Percentiles rank a stretch among this genome's conserved stretches.
Conservation (phyloP, 495 filamentous ascomycete species). For the Astrocystis sublimbata region DNA sequence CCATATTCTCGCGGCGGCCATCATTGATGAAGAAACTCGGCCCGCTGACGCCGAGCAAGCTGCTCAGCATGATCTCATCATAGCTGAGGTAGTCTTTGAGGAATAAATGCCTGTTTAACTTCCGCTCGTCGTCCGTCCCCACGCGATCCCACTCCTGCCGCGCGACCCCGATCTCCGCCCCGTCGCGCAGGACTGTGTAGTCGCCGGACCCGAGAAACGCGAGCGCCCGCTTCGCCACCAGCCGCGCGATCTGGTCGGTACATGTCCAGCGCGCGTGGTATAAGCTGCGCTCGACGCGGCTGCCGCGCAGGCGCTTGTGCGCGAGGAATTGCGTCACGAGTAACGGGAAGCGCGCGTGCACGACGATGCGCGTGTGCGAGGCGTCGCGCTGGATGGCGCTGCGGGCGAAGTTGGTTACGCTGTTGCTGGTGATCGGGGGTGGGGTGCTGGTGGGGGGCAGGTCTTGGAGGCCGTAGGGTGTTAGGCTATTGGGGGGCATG, state of each 20-base stretch:
- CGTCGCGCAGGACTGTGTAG: constrained; percentile 22
- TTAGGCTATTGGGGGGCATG: neutral
- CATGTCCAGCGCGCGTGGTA: constrained; percentile 23
- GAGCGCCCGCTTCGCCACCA: constrained; percentile 28
- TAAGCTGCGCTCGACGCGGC: constrained; percentile 14
- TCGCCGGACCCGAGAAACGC: constrained; percentile 21
- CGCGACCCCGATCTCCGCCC: neutral
- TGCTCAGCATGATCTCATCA: constrained; percentile 35
- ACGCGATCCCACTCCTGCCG: constrained; percentile 26
- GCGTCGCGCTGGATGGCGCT: constrained; percentile 22
- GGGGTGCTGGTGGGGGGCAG: neutral
- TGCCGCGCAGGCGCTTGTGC: constrained; percentile 25
- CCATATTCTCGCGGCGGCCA: constrained; percentile 23
- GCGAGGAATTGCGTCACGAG: constrained; percentile 26
- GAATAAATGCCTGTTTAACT: neutral
- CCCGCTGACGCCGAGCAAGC: constrained; percentile 30
- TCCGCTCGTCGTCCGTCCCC: constrained; percentile 20
- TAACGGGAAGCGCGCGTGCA: constrained; percentile 22
- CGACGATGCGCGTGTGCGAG: constrained; percentile 22
- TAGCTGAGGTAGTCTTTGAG: constrained; percentile 29
- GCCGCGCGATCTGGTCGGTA: constrained; percentile 22
- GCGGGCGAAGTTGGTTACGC: constrained; percentile 22
- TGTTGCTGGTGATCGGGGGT: constrained; percentile 23
- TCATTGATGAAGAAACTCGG: constrained; percentile 33
- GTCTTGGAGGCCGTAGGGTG: constrained; percentile 21